These are phyloP conservation scores for Chlamydomonas incerta DNA, from an alignment of 139 green algal genomes.

Conservation along the genomic window DNA sequence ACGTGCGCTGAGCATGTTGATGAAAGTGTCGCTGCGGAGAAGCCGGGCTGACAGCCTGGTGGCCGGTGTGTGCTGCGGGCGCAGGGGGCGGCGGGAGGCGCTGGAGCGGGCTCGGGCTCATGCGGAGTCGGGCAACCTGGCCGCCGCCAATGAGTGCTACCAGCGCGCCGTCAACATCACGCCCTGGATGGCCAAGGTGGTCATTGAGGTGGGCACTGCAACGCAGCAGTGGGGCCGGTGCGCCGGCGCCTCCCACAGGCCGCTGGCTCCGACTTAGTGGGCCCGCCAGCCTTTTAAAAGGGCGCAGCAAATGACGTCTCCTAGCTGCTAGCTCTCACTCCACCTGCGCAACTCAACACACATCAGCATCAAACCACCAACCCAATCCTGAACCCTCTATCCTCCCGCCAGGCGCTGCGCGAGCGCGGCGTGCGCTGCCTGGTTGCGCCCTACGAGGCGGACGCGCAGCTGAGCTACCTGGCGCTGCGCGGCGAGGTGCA, in stretches of 20 bases:
- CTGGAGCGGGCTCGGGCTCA: slow-evolving; percentile 66
- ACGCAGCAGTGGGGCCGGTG: no score
- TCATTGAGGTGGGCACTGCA: slow-evolving; percentile 79
- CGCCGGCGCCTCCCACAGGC: no score
- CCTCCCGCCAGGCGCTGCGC: slow-evolving; percentile 68
- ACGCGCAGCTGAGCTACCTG: slow-evolving; percentile 95
- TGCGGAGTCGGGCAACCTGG: slow-evolving; percentile 76
- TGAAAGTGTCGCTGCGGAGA: no score
- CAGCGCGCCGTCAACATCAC: slow-evolving; percentile 90
- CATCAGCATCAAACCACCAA: no score
- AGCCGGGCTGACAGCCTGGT: no score
- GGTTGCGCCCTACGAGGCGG: slow-evolving; percentile 97
- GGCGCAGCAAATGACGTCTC: no score
- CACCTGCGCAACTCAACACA: no score
- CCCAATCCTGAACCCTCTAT: no score
- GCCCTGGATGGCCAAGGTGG: slow-evolving; percentile 81
- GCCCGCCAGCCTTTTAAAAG: no score
- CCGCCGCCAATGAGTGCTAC: slow-evolving; percentile 89
- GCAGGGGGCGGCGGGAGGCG: slow-evolving; percentile 69
- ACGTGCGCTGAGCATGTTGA: no score
- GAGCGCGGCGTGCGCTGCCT: slow-evolving; percentile 79
- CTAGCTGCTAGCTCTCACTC: no score
- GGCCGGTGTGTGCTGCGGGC: background rate
- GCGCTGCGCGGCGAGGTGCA: slow-evolving; percentile 81
- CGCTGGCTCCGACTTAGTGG: no score